Conservation (phyloP, 495 filamentous ascomycete genomes). For the Aspergillus funiculosus region DNA sequence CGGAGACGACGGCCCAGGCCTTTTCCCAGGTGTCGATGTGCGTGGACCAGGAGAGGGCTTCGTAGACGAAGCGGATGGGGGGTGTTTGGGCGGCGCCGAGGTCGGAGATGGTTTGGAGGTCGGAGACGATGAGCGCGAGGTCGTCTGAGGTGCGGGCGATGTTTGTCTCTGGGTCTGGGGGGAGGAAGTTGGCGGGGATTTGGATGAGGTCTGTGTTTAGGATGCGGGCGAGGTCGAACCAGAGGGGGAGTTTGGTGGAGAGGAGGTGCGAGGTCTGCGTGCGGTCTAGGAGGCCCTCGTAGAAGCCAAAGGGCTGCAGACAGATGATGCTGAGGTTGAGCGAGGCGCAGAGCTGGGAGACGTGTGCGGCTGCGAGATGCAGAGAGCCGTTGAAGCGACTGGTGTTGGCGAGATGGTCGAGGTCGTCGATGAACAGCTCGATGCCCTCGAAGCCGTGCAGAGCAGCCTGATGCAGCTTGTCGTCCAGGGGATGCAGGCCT, state of each 20-base stretch:
- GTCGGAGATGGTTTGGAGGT: constrained; percentile 62
- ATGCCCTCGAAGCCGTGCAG: constrained; percentile 62
- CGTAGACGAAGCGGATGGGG: constrained; percentile 67
- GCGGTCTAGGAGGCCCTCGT: constrained; percentile 68
- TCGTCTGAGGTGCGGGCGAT: constrained; percentile 46
- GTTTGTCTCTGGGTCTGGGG: constrained; percentile 37
- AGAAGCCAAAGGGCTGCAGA: constrained; percentile 75
- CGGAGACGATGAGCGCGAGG: constrained; percentile 52
- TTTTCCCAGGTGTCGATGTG: constrained; percentile 68
- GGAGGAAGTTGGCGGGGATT: constrained; percentile 67
- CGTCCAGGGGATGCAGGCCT: constrained; percentile 55
- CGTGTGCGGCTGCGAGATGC: constrained; percentile 51
- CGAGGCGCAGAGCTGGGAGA: constrained; percentile 51
- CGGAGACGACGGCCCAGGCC: constrained; percentile 61
- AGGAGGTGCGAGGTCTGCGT: constrained; percentile 51
- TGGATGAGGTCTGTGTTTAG: constrained; percentile 66
- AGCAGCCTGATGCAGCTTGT: constrained; percentile 62
- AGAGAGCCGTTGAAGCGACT: constrained; percentile 48
- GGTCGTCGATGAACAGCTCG: constrained; percentile 78
- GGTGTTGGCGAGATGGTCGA: constrained; percentile 56
- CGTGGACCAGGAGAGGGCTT: constrained; percentile 70
- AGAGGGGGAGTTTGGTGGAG: constrained; percentile 55
- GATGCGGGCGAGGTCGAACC: constrained; percentile 60
- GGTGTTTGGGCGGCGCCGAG: constrained; percentile 49
- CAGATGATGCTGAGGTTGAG: constrained; percentile 59